Conservation (phyloP, 2,329 filamentous ascomycete species). For the Myriosclerotinia scirpicola region DNA sequence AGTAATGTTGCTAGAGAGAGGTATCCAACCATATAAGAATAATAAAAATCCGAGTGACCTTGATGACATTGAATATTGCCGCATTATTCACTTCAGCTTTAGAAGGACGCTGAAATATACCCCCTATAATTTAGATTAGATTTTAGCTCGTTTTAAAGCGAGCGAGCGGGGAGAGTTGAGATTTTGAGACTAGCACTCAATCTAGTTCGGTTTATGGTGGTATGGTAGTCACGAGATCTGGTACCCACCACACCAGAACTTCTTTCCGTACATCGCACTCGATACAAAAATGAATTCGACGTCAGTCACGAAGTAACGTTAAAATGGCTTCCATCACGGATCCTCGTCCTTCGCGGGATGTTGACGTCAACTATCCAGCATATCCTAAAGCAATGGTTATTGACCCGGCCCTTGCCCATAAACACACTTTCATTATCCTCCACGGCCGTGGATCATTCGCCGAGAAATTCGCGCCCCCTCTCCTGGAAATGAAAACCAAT, state of each 20-base stretch:
- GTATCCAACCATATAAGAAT: too few species aligned
- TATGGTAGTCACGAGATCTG: background rate
- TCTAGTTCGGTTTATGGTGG: background rate
- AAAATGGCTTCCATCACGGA: background rate
- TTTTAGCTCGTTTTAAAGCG: background rate
- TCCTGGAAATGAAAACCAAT: conserved; percentile 41
- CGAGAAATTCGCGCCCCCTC: conserved; percentile 43
- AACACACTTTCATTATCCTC: conserved; percentile 48
- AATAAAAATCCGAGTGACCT: too few species aligned
- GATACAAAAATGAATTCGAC: background rate
- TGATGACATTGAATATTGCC: background rate
- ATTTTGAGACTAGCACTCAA: background rate
- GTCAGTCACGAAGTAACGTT: background rate
- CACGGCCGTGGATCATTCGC: conserved; percentile 50
- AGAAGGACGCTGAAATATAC: background rate
- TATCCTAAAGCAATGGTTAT: conserved; percentile 29
- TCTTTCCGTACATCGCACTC: background rate
- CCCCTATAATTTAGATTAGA: too few species aligned
- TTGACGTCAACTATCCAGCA: background rate
- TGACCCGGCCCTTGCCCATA: conserved; percentile 30
- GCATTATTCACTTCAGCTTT: background rate
- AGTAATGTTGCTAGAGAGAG: too few species aligned
- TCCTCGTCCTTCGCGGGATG: background rate
- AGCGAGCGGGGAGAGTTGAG: background rate
- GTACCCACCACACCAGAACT: background rate